A percentile compares a stretch with the other conserved stretches of the same genome.
Conservation (phyloP, 441 rosid genomes). For the Brassica balearica region DNA sequence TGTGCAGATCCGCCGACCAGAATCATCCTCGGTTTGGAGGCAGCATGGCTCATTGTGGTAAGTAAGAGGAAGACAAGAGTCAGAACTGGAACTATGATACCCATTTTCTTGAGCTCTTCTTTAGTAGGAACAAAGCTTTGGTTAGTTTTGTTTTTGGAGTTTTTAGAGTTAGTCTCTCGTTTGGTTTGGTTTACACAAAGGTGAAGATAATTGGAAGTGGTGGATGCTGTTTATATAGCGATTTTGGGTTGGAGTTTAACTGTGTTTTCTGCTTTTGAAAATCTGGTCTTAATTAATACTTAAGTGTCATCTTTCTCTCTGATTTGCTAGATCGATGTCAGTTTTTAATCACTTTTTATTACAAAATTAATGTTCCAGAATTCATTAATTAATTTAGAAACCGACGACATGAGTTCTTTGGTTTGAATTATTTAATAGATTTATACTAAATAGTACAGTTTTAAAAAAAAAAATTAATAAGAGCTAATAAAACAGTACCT, state of each 20-base stretch:
- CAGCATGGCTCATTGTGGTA: slow-evolving; percentile 33
- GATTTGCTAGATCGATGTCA: slow-evolving; percentile 25
- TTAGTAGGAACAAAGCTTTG: slow-evolving; percentile 21
- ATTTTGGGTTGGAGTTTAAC: slow-evolving; percentile 23
- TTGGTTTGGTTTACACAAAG: slow-evolving; percentile 8
- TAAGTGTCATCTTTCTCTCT: slow-evolving; percentile 14
- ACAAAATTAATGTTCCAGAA: slow-evolving; percentile 18
- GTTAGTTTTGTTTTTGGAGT: not conserved
- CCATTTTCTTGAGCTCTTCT: slow-evolving; percentile 16
- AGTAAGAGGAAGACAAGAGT: slow-evolving; percentile 39
- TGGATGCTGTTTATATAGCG: slow-evolving; percentile 38
- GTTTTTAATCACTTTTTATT: slow-evolving; percentile 14
- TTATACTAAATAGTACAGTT: not conserved
- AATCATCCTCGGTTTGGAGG: slow-evolving; percentile 41
- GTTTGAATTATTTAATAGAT: slow-evolving; percentile 4
- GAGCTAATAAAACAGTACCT: slow-evolving; percentile 3
- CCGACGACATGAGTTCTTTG: not conserved
- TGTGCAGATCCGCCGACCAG: slow-evolving; percentile 52
- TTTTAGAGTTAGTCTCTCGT: slow-evolving; percentile 25
- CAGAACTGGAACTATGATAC: slow-evolving; percentile 35
- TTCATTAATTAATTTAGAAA: slow-evolving; percentile 1
- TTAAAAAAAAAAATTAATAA: not conserved
- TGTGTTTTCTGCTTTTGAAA: not conserved
- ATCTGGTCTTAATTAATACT: slow-evolving; percentile 18
- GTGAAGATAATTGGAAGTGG: slow-evolving; percentile 32